These are phyloP conservation scores for Linum trigynum DNA, from an alignment of 345 rosid genomes.

Conservation along the genomic window DNA sequence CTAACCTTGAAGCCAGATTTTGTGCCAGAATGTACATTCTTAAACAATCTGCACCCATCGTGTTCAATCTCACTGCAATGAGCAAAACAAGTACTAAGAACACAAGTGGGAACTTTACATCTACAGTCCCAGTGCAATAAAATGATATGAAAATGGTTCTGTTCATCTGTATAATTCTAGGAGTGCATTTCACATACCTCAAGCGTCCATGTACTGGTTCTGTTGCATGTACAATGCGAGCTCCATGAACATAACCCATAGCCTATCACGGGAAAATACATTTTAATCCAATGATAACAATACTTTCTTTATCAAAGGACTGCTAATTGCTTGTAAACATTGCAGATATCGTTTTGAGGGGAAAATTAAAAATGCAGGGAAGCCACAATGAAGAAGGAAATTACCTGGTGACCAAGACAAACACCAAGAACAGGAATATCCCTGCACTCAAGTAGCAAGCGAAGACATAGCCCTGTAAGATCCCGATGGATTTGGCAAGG, in stretches of 20 bases:
- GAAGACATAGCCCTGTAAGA: slow-evolving; percentile 78
- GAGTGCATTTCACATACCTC: slow-evolving; percentile 40
- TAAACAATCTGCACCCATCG: slow-evolving; percentile 57
- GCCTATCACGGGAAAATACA: slow-evolving; percentile 44
- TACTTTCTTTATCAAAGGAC: neutral
- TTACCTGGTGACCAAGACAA: slow-evolving; percentile 97
- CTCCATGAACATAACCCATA: slow-evolving; percentile 86
- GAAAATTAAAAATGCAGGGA: neutral
- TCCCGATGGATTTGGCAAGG: slow-evolving; percentile 20
- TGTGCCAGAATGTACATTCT: slow-evolving; percentile 66
- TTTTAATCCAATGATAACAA: neutral
- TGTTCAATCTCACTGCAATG: slow-evolving; percentile 77
- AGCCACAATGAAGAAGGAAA: neutral
- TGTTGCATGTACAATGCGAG: slow-evolving; percentile 70
- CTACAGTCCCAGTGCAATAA: neutral
- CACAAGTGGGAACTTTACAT: neutral
- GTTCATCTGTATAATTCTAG: neutral
- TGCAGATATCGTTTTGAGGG: neutral
- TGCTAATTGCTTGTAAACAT: neutral
- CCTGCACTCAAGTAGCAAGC: slow-evolving; percentile 62
- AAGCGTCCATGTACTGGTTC: slow-evolving; percentile 94
- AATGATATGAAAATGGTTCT: neutral
- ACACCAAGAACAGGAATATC: slow-evolving; percentile 87
- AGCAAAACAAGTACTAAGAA: slow-evolving; percentile 3
- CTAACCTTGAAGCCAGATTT: slow-evolving; percentile 81